These are phyloP conservation scores for Pythium insidiosum DNA, from an alignment of 352 stramenopile species.

Conservation along the genomic window DNA sequence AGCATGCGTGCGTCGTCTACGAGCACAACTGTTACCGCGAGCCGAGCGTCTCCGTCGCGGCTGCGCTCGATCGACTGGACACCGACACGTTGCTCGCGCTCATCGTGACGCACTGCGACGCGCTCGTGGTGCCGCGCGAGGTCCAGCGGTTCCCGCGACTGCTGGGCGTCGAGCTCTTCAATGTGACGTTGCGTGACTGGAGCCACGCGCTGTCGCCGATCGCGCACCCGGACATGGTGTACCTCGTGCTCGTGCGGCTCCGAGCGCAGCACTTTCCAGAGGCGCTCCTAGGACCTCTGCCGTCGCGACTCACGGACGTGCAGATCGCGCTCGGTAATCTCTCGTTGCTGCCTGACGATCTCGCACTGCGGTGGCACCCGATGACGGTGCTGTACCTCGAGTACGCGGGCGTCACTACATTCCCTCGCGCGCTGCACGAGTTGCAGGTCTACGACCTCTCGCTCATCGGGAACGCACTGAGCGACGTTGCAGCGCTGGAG, in stretches of 20 bases:
- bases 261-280: no score
- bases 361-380: not conserved
- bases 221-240: no score
- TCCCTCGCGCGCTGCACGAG: no score
- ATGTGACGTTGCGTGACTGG: not conserved
- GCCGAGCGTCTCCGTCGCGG: no score
- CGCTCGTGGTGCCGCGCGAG: not conserved
- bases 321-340: no score
- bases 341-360: not conserved
- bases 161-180: constrained; percentile 5
- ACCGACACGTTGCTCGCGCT: no score
- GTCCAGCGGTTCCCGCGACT: constrained; percentile 1
- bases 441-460: not conserved
- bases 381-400: not conserved
- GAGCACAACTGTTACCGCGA: not conserved
- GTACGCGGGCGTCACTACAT: not conserved
- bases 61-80: no score
- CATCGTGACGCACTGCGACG: constrained; percentile 2
- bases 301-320: no score
- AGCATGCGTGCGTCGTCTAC: constrained; percentile 2
- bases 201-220: no score
- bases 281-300: no score
- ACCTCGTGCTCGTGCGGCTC: no score
- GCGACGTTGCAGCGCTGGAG: no score
- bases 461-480: not conserved